These are phyloP conservation scores for Glomus cerebriforme DNA, from an alignment of 192 early-diverging fungal species.

Conservation along the genomic window DNA sequence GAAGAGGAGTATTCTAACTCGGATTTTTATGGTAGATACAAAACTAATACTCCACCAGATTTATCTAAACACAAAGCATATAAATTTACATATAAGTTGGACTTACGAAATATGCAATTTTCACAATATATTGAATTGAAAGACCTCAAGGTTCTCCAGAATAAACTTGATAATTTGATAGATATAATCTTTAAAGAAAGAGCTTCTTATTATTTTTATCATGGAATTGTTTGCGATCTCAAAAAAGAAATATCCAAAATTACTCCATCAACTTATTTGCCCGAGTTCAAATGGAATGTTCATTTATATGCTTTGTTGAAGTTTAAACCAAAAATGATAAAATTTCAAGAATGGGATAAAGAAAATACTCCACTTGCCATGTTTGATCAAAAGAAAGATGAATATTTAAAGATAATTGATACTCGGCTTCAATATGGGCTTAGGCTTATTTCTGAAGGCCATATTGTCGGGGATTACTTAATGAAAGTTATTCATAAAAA, in stretches of 20 bases:
- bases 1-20: not conserved
- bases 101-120: no score
- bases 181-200: not conserved
- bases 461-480: constrained; percentile 15
- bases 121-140: not conserved
- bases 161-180: not conserved
- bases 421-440: constrained; percentile 11
- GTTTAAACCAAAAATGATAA: constrained; percentile 24
- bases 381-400: constrained; percentile 27
- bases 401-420: constrained; percentile 23
- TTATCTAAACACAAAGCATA: not conserved
- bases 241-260: not conserved
- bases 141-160: not conserved
- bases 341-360: constrained; percentile 25
- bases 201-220: not conserved
- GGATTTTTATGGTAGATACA: not conserved
- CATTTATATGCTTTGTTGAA: constrained; percentile 19
- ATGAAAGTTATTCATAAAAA: constrained; percentile 23
- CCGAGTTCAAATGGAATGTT: not conserved
- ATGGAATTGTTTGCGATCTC: constrained; percentile 15
- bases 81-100: not conserved
- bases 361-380: constrained; percentile 18
- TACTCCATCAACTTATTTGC: not conserved
- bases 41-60: not conserved
- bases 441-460: constrained; percentile 15